Base-by-base conservation (phyloP, 2,329 filamentous ascomycete genomes). In the Diplodia sapinea region DNA sequence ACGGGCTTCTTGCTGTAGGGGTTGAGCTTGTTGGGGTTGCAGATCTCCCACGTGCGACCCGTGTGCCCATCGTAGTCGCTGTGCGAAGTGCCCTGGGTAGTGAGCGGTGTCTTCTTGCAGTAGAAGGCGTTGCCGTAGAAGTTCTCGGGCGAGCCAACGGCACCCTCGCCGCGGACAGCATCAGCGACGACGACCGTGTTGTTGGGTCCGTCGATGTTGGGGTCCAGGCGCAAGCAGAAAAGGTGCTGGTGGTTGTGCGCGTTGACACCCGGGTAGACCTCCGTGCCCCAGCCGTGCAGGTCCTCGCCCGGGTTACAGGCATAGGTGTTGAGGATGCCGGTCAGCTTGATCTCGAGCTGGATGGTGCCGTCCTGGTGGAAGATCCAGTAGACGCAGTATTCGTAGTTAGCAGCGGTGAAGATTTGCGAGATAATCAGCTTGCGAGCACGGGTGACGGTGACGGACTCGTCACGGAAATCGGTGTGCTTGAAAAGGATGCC, bases 211-310 rank as follows among this genome's bases (percentile, higher is more conserved):
- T 97, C 94, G 66, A 97, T 87, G 75, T 94, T 95, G 38, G 93
- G 87, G 76, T 97, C 91, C 52, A 97, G 83, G 51, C 94, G 91
- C 52, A 97, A 82, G 76, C 93, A 97, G 86, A 97, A 97, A 38
- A 97, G 85, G 78, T 97, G 94, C 79, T 97, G 93, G 79, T 97
- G 94, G 82, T 97, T 97, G 81, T 97, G 94, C 0, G 94, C 94
- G 74, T 97, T 96, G 75, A 97, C 93, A 50, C 92, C 89, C 0
- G 92, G 91, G 75, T 94, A 95, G 9, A 97, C 94, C 78, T 96
- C 90, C 0, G 93, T 96, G 67, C 94, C 94, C 92, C 92, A 97
- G 69, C 92, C 92, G 36, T 91, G 83, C 9, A 91, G 90, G 70
- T 95, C 91, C 79, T 97, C 93, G 56, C 88, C 91, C 0, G 89